Evolutionary conservation across 371 early-diverging fungal genomes (phyloP).

Genomic region (Syncephalastrum contaminatum): DNA sequence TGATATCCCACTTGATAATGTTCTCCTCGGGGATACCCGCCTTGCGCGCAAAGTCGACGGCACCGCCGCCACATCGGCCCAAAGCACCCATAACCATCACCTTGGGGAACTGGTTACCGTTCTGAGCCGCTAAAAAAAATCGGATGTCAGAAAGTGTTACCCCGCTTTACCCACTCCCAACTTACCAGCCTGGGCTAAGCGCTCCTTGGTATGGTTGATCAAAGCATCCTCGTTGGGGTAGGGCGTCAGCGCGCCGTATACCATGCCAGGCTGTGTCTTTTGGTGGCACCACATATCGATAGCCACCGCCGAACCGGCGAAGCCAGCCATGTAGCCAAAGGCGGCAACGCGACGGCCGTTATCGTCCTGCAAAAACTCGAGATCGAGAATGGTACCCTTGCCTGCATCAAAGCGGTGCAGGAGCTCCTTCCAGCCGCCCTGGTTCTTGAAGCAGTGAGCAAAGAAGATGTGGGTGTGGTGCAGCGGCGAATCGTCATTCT

Average conservation of each 20-base stretch:
- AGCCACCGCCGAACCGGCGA: slow-evolving; percentile 91
- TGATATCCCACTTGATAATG: slow-evolving; percentile 94
- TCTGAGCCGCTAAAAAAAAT: slow-evolving; percentile 29
- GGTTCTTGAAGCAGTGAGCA: slow-evolving; percentile 96
- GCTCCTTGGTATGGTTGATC: slow-evolving; percentile 68
- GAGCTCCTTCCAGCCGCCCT: slow-evolving; percentile 92
- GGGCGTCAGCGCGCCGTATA: slow-evolving; percentile 75
- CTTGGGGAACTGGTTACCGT: slow-evolving; percentile 68
- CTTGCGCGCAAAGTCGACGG: slow-evolving; percentile 79
- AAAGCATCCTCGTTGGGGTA: slow-evolving; percentile 85
- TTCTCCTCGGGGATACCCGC: slow-evolving; percentile 87
- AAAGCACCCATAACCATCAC: slow-evolving; percentile 98
- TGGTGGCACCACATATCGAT: slow-evolving; percentile 93
- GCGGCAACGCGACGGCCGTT: slow-evolving; percentile 92
- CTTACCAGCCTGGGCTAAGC: slow-evolving; percentile 70
- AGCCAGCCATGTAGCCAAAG: slow-evolving; percentile 97
- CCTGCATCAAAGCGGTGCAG: slow-evolving; percentile 84
- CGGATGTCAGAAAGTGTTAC: not conserved
- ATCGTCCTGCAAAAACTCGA: slow-evolving; percentile 91
- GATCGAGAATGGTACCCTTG: slow-evolving; percentile 86
- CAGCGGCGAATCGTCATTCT: slow-evolving; percentile 87
- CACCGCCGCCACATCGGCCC: slow-evolving; percentile 95
- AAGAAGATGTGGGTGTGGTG: slow-evolving; percentile 96
- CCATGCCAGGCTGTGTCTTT: slow-evolving; percentile 37
- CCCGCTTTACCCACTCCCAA: not conserved